Evolutionary conservation across 2,329 filamentous ascomycete genomes (phyloP), one percentile per base, ranked within the genome.

Genomic region (Xylaria digitata): DNA sequence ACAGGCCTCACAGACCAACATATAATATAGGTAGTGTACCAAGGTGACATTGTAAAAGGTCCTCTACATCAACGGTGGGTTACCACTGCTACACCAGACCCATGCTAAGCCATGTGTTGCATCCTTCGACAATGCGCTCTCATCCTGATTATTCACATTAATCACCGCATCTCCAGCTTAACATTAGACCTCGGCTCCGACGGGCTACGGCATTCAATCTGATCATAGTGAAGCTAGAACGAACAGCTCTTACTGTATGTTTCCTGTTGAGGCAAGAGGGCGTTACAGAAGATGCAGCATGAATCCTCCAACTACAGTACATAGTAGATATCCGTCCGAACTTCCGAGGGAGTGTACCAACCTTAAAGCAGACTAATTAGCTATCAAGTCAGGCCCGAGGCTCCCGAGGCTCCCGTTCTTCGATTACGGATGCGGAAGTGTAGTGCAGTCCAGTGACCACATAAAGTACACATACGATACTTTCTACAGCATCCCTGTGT

Each of bases 11-110:
- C 17, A 55, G 54, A 34, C 37, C 60, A 40, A 42, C n/a, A 49
- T 32, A 2, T 26, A 26, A 26, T 26, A 26, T 26, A 26, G 26
- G 23, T 34, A 63, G 45, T 34, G 21, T 61, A 57, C 49, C 19
- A 68, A 53, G 63, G 66, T 68, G 37, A 34, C 67, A 69, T 65
- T 57, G 26, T 23, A 67, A 67, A 69, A 69, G 67, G 61, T 65
- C 64, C 67, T 65, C 62, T 37, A 56, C 64, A 69, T 64, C 45
- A 56, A 48, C 15, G 37, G 50, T 48, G 52, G 56, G 57, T 64
- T 62, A 45, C 60, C 21, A 61, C 37, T 56, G 43, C 63, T 26
- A 61, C 58, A 43, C 43, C 17, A 43, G 58, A 63, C 52, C 66
- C 53, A 59, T 62, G 58, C 37, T 30, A 23, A 63, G 63, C 66